Evolutionary conservation across 129 eudicot genomes (phyloP), one percentile per base, ranked within the genome.

Genomic region (Pseudognaphalium luteoalbum): DNA sequence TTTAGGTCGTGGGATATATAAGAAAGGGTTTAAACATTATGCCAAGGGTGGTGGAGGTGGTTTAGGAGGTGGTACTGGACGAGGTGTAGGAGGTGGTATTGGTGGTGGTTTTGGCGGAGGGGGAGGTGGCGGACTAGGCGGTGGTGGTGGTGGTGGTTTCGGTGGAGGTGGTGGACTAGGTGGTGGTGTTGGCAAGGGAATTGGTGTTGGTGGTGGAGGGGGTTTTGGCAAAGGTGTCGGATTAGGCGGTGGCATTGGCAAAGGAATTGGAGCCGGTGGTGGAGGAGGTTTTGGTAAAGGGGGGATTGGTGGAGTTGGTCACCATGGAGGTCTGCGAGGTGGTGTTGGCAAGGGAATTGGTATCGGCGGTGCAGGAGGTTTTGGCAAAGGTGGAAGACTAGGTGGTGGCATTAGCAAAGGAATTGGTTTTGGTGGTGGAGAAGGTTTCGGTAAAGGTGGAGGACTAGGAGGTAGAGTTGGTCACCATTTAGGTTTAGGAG

Each of bases 1-100:
- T 29, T 69, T 83, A 51, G 80, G 83, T 72, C 83, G 63, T 83
- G 80, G 78, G 4, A 78, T 83, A 78, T 79, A 78, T 75, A 79
- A 70, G 82, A 83, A 78, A 77, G 81, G 83, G 58, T 83, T 51
- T 73, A 77, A 63, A 59, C 80, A 68, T 67, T 80, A 20, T 32
- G 82, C 78, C 3, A 66, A 74, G 56, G 81, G 78, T 35, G 82
- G 80, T 34, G 83, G 86, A 12, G 80, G 71, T 10, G 86, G 86
- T 50, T 7, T 35, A 20, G 86, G 86, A 4, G 83, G 84, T 44
- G 85, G 83, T 33, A 2, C 35, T 20, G 81, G 86, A 0, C 81
- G 86, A 19, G 86, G 83, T 21, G 44, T 33, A 4, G 86, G 86
- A 3, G 61, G 78, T 9, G 86, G 85, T 0, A 12, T 57, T 44